Evolutionary conservation across 192 early-diverging fungal genomes (phyloP).

Genomic region (Powellomyces hirtus): DNA sequence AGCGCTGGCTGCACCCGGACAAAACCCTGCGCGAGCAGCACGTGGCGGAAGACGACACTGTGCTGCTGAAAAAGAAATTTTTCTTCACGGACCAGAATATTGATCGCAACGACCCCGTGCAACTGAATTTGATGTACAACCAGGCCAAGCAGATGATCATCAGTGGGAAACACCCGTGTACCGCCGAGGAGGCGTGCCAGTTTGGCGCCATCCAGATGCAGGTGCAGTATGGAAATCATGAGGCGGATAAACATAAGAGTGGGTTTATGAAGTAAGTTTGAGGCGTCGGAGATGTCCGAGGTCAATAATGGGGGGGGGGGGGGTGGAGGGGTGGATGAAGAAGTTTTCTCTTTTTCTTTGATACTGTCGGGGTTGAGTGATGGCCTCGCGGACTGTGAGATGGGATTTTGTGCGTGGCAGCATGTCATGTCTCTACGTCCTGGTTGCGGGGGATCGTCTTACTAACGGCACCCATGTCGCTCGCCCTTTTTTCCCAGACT

Average conservation of each 20-base stretch:
- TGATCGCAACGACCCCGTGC: constrained; percentile 60
- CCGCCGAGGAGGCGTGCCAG: constrained; percentile 51
- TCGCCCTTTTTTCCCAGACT: constrained; percentile 19
- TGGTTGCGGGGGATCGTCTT: no score
- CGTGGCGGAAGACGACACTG: constrained; percentile 40
- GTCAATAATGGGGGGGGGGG: no score
- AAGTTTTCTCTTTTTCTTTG: no score
- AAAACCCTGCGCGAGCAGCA: constrained; percentile 56
- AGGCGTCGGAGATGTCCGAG: no score
- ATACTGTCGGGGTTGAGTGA: no score
- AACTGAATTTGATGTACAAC: constrained; percentile 56
- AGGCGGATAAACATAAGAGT: constrained; percentile 52
- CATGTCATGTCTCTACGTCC: no score
- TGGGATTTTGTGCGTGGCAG: no score
- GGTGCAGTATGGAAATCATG: constrained; percentile 55
- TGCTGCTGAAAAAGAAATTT: constrained; percentile 64
- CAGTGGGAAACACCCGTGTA: constrained; percentile 52
- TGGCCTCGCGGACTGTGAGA: no score
- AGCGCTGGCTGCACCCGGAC: constrained; percentile 52
- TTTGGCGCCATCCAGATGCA: constrained; percentile 58
- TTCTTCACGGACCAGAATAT: constrained; percentile 61
- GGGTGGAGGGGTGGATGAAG: no score
- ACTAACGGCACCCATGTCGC: not conserved
- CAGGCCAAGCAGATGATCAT: constrained; percentile 55
- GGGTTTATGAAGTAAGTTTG: constrained; percentile 49